phyloP scores from a whole-genome alignment of 495 filamentous ascomycete species.

The Penicillium herquei region DNA sequence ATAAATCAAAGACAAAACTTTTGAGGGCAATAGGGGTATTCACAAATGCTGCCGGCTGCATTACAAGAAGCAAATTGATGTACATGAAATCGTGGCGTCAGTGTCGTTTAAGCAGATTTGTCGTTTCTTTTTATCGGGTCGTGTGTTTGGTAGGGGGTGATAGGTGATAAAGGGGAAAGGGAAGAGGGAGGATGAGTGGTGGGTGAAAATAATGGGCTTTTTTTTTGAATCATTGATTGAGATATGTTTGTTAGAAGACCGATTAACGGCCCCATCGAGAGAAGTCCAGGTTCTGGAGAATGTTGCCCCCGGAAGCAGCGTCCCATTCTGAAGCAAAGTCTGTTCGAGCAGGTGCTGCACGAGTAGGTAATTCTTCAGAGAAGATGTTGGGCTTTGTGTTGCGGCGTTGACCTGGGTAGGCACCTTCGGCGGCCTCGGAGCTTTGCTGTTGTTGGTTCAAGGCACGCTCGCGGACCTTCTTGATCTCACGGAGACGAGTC shows the following conservation, averaged over 20 bases:
- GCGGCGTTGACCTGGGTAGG: conserved; percentile 43
- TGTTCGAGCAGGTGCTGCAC: conserved; percentile 21
- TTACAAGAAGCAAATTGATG: conserved; percentile 27
- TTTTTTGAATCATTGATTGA: neutral
- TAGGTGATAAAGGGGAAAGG: neutral
- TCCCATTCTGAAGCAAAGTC: conserved; percentile 45
- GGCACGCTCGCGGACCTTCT: conserved; percentile 66
- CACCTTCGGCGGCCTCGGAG: conserved; percentile 34
- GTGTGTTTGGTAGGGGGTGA: neutral
- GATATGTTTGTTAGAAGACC: neutral
- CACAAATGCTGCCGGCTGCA: conserved; percentile 31
- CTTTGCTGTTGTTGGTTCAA: conserved; percentile 32
- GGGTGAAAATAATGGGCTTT: conserved; percentile 2
- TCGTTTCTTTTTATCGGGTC: conserved; percentile 4
- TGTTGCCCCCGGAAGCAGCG: conserved; percentile 37
- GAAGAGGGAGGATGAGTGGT: neutral
- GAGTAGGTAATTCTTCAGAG: conserved; percentile 39
- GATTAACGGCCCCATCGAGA: conserved; percentile 41
- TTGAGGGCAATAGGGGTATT: conserved; percentile 34
- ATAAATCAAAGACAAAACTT: conserved; percentile 24
- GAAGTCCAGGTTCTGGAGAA: conserved; percentile 44
- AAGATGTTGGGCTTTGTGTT: conserved; percentile 47
- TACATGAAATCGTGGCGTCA: conserved; percentile 32
- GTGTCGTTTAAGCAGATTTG: conserved; percentile 7
- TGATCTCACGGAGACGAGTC: conserved; percentile 80